Evolutionary conservation across 2,329 filamentous ascomycete genomes (phyloP), one percentile per base, ranked within the genome.

Genomic region (Byssoonygena ceratinophila): DNA sequence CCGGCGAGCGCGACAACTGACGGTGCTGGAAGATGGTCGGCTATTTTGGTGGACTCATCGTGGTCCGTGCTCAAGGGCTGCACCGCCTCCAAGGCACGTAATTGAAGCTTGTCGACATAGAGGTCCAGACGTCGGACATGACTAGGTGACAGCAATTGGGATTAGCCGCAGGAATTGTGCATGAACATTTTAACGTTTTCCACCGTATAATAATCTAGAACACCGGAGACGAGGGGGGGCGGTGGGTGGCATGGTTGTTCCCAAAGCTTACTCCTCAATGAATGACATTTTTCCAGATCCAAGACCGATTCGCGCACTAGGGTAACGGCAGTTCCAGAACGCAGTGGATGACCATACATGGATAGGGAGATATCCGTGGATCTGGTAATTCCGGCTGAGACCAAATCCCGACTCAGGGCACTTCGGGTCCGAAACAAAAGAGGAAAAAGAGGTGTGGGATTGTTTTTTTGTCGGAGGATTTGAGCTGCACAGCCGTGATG

Each of bases 61-160:
- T 65, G 64, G 56, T 66, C 65, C 41, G 59, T 58, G 55, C 53
- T 57, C 57, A 7, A 56, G 36, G 16, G 57, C 23, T 61, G 58
- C 56, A 66, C 71, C 43, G 53, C 32, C 23, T 64, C 58, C 9
- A 56, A 52, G 34, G 63, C 58, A 36, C 63, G 60, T 49, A 81
- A 71, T 59, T 80, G 77, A 50, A 81, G 64, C 49, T 74, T 75
- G 59, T 82, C 79, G 50, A 82, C 70, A 57, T 78, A 76, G 53
- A 71, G 69, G 63, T 82, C 79, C 57, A 82, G 74, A 46, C 72
- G 73, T 52, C 74, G 76, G 53, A 81, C 68, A 60, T 80, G 77
- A 64, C 77, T 79, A 46, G 23, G 25, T 29, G 20, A 37, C 36
- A 41, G n/a, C 20, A 32, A 46, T 16, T 29, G 14, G 41, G 27